phyloP scores from a whole-genome alignment of 192 early-diverging fungal genomes.

The Coemansia sp. region DNA sequence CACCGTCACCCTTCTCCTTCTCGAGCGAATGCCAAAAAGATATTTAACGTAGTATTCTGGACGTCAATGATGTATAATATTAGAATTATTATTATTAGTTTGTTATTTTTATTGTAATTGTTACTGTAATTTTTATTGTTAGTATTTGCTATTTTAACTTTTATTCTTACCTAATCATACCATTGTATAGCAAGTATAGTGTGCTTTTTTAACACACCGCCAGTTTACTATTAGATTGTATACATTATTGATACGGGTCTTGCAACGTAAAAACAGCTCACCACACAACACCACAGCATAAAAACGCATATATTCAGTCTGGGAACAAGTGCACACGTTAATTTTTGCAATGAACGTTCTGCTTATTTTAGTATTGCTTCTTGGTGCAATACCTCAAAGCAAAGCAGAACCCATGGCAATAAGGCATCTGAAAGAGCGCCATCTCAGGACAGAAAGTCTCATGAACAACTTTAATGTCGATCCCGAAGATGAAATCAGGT shows the following conservation, averaged over 20 bases:
- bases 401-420: constrained; percentile 1
- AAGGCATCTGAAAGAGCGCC: neutral
- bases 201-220: too few relatives aligned
- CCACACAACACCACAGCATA: neutral
- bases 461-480: neutral
- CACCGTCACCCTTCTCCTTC: neutral
- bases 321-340: neutral
- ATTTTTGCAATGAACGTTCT: neutral
- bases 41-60: neutral
- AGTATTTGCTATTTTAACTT: too few relatives aligned
- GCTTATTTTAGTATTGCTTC: neutral
- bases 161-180: too few relatives aligned
- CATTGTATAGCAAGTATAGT: too few relatives aligned
- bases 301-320: too few relatives aligned
- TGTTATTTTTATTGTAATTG: too few relatives aligned
- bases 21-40: neutral
- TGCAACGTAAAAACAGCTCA: neutral
- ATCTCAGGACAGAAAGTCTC: neutral
- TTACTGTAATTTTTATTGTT: too few relatives aligned
- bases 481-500: neutral
- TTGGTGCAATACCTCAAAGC: neutral
- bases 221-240: neutral
- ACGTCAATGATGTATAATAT: neutral
- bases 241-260: neutral
- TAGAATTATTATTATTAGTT: too few relatives aligned